phyloP scores from a whole-genome alignment of 768 basidiomycete genomes.

The Glaciozyma antarctica region DNA sequence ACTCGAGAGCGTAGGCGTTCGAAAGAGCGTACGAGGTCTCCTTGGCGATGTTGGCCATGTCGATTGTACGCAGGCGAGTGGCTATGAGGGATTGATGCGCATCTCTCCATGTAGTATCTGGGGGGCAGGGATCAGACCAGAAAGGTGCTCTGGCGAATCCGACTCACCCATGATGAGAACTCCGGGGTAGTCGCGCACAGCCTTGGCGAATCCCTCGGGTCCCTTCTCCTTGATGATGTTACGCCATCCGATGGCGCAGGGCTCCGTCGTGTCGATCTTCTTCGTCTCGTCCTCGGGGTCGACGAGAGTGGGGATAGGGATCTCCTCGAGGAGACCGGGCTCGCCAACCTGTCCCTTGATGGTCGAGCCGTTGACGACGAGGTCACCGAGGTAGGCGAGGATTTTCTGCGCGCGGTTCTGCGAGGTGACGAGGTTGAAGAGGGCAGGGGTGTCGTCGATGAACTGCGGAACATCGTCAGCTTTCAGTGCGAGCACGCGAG shows the following conservation, averaged over 20 bases:
- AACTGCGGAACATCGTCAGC: slow-evolving; percentile 49
- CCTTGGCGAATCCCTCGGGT: slow-evolving; percentile 96
- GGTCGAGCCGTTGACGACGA: slow-evolving; percentile 93
- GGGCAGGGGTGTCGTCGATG: slow-evolving; percentile 98
- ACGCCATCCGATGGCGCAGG: slow-evolving; percentile 87
- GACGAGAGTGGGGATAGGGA: slow-evolving; percentile 67
- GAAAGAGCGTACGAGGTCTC: slow-evolving; percentile 90
- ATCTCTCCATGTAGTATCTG: slow-evolving; percentile 43
- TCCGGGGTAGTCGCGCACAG: slow-evolving; percentile 90
- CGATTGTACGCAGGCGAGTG: slow-evolving; percentile 86
- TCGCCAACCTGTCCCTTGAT: slow-evolving; percentile 95
- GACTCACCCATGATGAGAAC: slow-evolving; percentile 68
- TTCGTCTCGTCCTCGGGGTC: slow-evolving; percentile 64
- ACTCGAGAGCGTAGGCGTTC: slow-evolving; percentile 93
- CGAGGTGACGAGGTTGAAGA: slow-evolving; percentile 95
- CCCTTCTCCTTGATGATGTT: slow-evolving; percentile 98
- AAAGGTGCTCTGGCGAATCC: too few relatives aligned
- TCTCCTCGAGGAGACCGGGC: slow-evolving; percentile 83
- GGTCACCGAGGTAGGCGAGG: slow-evolving; percentile 89
- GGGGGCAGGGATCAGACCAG: too few relatives aligned
- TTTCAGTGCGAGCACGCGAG: not conserved
- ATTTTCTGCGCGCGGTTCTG: slow-evolving; percentile 98
- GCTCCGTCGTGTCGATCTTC: slow-evolving; percentile 65
- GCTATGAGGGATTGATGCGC: slow-evolving; percentile 97
- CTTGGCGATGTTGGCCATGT: slow-evolving; percentile 97